Conservation (phyloP, 129 eudicot genomes). For the Logfia minima region DNA sequence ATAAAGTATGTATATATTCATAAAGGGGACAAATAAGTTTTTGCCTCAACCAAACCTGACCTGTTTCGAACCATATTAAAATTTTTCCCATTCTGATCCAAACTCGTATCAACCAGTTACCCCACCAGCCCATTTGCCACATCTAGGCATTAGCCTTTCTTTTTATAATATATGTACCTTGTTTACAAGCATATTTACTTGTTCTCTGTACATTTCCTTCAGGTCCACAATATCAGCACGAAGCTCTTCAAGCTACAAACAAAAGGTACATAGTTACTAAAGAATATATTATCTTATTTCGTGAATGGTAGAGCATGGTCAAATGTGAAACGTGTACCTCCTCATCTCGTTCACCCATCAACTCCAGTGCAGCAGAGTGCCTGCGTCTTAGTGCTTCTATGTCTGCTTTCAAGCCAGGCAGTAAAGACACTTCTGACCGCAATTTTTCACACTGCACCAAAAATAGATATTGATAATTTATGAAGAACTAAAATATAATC, state of each 20-base stretch:
- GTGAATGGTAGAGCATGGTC: neutral
- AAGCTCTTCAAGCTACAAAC: slow-evolving; percentile 86
- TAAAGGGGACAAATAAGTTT: neutral
- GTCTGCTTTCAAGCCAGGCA: slow-evolving; percentile 85
- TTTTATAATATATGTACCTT: slow-evolving; percentile 25
- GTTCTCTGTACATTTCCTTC: slow-evolving; percentile 54
- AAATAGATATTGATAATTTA: neutral
- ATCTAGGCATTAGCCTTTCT: neutral
- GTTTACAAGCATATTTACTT: slow-evolving; percentile 51
- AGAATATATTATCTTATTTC: neutral
- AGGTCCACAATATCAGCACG: slow-evolving; percentile 81
- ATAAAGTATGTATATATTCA: neutral
- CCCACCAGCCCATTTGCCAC: neutral
- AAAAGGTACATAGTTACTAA: neutral
- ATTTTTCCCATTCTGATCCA: neutral
- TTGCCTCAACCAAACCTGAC: neutral
- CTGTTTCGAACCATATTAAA: neutral
- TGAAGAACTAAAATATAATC: neutral
- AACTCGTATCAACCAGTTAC: neutral
- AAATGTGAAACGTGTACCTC: slow-evolving; percentile 51
- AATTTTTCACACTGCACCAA: slow-evolving; percentile 77
- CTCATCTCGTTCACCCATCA: slow-evolving; percentile 98
- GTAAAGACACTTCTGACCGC: slow-evolving; percentile 66
- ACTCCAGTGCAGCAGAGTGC: slow-evolving; percentile 90
- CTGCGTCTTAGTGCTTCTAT: slow-evolving; percentile 86